Percentiles rank a stretch among this genome's conserved stretches.
Evolutionary conservation across 768 basidiomycete genomes (phyloP).

Genomic region (Tulasnella sp.): DNA sequence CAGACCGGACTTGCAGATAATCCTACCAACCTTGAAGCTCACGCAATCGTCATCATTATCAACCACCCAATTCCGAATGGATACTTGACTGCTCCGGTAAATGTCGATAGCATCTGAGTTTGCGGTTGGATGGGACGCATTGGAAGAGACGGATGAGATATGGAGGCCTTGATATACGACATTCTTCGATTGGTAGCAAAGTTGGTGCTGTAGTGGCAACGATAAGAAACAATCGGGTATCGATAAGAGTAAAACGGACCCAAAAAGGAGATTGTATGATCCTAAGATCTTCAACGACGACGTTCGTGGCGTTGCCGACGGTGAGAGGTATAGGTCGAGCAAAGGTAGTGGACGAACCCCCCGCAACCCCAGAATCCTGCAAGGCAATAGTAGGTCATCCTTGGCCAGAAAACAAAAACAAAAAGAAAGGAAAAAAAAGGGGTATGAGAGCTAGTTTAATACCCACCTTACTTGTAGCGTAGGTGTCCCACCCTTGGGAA

Average conservation of each 20-base stretch:
- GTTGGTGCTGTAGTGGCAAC: constrained; percentile 36
- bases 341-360: constrained; percentile 36
- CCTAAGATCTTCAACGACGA: constrained; percentile 45
- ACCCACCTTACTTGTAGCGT: not conserved
- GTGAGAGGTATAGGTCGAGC: constrained; percentile 56
- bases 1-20: not conserved
- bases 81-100: constrained; percentile 47
- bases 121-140: constrained; percentile 3
- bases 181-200: constrained; percentile 46
- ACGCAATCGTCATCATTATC: constrained; percentile 54
- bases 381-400: not conserved
- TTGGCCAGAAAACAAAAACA: not conserved
- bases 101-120: constrained; percentile 57
- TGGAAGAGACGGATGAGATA: constrained; percentile 32
- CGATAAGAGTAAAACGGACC: constrained; percentile 35
- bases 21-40: constrained; percentile 40
- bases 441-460: not conserved
- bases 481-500: constrained; percentile 18
- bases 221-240: not conserved
- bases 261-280: constrained; percentile 45
- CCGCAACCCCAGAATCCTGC: constrained; percentile 16
- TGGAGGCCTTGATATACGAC: constrained; percentile 45
- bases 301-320: constrained; percentile 50
- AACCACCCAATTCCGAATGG: constrained; percentile 42
- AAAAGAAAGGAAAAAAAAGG: no score